Evolutionary conservation across 495 filamentous ascomycete genomes (phyloP).

Genomic region (Tuber aestivum): DNA sequence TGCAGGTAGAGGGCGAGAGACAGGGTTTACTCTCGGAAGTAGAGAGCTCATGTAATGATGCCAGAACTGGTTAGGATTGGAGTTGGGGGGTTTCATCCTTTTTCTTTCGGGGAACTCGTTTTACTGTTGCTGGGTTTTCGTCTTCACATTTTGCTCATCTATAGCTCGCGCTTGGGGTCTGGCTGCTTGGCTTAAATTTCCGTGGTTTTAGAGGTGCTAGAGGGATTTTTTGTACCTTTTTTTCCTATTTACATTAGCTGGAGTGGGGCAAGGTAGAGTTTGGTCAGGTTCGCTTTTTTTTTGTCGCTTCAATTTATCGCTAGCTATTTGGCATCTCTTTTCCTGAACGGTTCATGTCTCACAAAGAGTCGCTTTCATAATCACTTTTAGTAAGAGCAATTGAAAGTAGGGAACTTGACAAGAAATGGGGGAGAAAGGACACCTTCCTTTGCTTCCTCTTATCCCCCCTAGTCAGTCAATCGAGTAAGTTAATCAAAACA

Average conservation of each 20-base stretch:
- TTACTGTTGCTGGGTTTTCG: neutral
- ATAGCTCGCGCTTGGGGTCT: neutral
- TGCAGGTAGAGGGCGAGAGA: slow-evolving; percentile 18
- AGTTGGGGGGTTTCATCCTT: neutral
- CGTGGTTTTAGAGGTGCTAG: neutral
- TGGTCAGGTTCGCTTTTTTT: slow-evolving; percentile 12
- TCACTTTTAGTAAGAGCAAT: neutral
- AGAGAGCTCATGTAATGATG: slow-evolving; percentile 14
- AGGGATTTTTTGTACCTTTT: slow-evolving; percentile 14
- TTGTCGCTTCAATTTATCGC: neutral
- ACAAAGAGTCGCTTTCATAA: slow-evolving; percentile 6
- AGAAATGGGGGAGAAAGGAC: neutral
- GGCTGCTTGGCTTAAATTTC: neutral
- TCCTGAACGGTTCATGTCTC: slow-evolving; percentile 7
- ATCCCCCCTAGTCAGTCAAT: neutral
- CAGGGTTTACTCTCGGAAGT: slow-evolving; percentile 21
- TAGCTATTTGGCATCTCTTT: slow-evolving; percentile 5
- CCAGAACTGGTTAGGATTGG: slow-evolving; percentile 14
- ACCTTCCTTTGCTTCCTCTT: neutral
- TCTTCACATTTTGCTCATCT: neutral
- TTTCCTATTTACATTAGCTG: slow-evolving; percentile 17
- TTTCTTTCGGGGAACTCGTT: neutral
- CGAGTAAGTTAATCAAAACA: neutral
- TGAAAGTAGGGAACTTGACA: neutral
- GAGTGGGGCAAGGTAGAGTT: slow-evolving; percentile 3